Percentiles rank a stretch among this genome's conserved stretches.
Evolutionary conservation across 2,329 filamentous ascomycete species (phyloP).

Genomic region (Paecilomyces sp.): DNA sequence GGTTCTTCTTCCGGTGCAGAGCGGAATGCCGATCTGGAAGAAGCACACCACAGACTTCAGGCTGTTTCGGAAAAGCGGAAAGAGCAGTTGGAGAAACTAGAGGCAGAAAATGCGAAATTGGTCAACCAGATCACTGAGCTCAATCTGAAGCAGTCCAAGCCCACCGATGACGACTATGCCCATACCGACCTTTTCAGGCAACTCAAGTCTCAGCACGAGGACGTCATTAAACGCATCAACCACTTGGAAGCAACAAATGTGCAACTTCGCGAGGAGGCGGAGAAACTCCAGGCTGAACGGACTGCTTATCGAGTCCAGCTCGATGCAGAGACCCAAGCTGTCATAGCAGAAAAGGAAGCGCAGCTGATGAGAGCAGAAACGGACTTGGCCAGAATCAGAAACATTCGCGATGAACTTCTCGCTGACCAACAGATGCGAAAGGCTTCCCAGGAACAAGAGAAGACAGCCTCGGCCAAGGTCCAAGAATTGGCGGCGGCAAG

Average conservation of each 20-base stretch:
- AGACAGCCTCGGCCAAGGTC: constrained; percentile 61
- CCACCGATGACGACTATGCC: constrained; percentile 89
- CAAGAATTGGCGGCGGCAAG: constrained; percentile 74
- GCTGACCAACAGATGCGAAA: constrained; percentile 77
- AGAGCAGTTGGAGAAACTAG: constrained; percentile 73
- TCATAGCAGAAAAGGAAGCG: constrained; percentile 70
- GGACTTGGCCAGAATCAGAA: constrained; percentile 78
- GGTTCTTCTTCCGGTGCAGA: constrained; percentile 47
- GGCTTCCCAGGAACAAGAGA: constrained; percentile 69
- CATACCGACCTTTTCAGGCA: constrained; percentile 91
- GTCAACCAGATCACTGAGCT: constrained; percentile 73
- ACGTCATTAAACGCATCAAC: constrained; percentile 86
- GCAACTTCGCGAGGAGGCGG: constrained; percentile 74
- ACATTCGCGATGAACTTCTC: constrained; percentile 74
- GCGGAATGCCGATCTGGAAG: constrained; percentile 61
- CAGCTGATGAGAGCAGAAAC: constrained; percentile 74
- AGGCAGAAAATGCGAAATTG: constrained; percentile 66
- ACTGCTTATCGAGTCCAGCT: constrained; percentile 74
- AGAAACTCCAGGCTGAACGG: constrained; percentile 77
- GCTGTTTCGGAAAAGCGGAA: constrained; percentile 77
- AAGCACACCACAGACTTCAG: constrained; percentile 68
- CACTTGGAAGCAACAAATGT: constrained; percentile 83
- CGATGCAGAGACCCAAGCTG: constrained; percentile 68
- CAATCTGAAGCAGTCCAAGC: constrained; percentile 58
- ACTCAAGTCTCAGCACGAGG: constrained; percentile 82